Conservation (phyloP, 345 rosid genomes). For the Eucalyptus marginata region DNA sequence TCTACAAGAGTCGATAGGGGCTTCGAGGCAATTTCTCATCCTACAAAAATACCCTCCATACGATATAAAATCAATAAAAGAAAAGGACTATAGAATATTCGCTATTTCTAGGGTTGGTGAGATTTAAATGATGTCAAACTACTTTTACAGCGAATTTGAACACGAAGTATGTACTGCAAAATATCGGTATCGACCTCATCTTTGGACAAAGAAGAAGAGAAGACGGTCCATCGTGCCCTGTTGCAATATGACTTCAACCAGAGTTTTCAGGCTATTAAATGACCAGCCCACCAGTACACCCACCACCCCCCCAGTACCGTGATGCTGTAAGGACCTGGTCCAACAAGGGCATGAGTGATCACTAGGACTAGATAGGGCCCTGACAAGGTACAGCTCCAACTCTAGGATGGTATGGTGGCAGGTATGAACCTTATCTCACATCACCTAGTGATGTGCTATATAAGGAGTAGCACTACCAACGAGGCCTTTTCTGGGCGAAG, state of each 20-base stretch:
- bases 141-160: no score
- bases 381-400: no score
- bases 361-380: no score
- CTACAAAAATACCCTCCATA: neutral
- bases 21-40: neutral
- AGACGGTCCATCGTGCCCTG: neutral
- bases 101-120: neutral
- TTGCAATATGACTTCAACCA: neutral
- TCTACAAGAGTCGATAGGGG: neutral
- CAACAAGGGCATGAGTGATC: fast-evolving
- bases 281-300: neutral
- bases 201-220: neutral
- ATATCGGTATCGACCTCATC: neutral
- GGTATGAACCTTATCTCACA: no score
- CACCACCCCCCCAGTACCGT: no score
- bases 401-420: no score
- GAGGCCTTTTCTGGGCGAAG: no score
- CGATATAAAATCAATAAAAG: neutral
- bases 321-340: neutral
- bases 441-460: no score
- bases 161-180: no score
- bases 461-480: fast-evolving
- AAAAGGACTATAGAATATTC: neutral
- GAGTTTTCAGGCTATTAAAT: neutral
- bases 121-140: no score